Percentiles rank a stretch among this genome's conserved stretches.
These are phyloP conservation scores for Penicillium roqueforti DNA, from an alignment of 495 filamentous ascomycete genomes.

Conservation along the genomic window DNA sequence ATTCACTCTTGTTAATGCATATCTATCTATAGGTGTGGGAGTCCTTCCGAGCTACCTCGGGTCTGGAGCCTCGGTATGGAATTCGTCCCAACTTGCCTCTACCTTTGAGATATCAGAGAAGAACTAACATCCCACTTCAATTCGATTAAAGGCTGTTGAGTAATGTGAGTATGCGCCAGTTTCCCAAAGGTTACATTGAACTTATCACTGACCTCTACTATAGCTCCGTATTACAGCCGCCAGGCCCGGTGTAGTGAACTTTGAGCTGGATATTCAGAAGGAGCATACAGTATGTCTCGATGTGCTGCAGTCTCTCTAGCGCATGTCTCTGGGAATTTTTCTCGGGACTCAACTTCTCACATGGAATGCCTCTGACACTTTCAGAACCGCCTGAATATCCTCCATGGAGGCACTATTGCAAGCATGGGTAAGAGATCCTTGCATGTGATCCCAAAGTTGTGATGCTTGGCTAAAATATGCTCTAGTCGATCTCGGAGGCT, in stretches of 20 bases:
- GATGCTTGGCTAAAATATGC: slow-evolving; percentile 1
- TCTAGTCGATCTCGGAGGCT: slow-evolving; percentile 85
- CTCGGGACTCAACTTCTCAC: neutral
- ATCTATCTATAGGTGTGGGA: slow-evolving; percentile 59
- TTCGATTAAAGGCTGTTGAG: slow-evolving; percentile 36
- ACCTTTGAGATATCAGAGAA: neutral
- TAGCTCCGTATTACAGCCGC: slow-evolving; percentile 77
- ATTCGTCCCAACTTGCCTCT: neutral
- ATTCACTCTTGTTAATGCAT: neutral
- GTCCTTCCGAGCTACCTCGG: slow-evolving; percentile 78
- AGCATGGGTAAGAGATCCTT: slow-evolving; percentile 61
- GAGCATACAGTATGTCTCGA: slow-evolving; percentile 70
- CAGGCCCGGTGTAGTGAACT: slow-evolving; percentile 72
- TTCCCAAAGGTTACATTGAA: neutral
- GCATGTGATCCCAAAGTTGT: neutral
- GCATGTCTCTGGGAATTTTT: neutral
- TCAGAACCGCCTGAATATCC: slow-evolving; percentile 82
- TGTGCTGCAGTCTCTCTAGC: neutral
- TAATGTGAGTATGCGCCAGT: slow-evolving; percentile 25
- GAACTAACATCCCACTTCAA: neutral
- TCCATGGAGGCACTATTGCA: slow-evolving; percentile 94
- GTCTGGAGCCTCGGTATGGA: slow-evolving; percentile 77
- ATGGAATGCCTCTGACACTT: neutral
- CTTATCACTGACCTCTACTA: slow-evolving; percentile 5
- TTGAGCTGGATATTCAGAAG: slow-evolving; percentile 80